Conservation (phyloP, 257 asterid species). For the Echium plantagineum region DNA sequence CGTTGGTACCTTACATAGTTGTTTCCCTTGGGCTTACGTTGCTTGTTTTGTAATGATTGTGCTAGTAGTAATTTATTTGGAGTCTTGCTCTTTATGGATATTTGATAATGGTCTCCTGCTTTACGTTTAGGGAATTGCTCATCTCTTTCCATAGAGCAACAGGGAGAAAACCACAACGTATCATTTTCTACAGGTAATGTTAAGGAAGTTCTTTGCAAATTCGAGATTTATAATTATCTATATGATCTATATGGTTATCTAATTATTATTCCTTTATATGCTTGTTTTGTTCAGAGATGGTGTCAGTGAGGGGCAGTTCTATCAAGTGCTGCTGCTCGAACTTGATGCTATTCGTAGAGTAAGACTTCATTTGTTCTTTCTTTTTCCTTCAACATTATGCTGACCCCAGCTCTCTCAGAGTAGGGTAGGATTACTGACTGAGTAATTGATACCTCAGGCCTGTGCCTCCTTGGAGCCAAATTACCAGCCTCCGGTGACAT, state of each 20-base stretch:
- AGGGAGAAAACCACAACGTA: neutral
- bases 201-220: neutral
- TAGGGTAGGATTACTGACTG: neutral
- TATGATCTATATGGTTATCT: no score
- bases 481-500: slow-evolving; percentile 93
- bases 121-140: slow-evolving; percentile 1
- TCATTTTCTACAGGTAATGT: slow-evolving; percentile 34
- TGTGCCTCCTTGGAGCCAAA: slow-evolving; percentile 89
- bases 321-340: slow-evolving; percentile 82
- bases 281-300: slow-evolving; percentile 52
- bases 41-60: neutral
- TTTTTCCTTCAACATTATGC: neutral
- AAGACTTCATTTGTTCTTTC: neutral
- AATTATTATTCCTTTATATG: no score
- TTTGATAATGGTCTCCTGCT: neutral
- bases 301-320: slow-evolving; percentile 94
- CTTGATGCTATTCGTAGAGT: slow-evolving; percentile 97
- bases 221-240: no score
- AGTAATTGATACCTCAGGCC: slow-evolving; percentile 35
- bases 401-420: no score
- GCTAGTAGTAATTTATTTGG: neutral
- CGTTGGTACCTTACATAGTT: no score
- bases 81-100: neutral
- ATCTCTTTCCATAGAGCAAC: neutral
- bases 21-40: no score